These are phyloP conservation scores for Brasenia schreberi DNA, from an alignment of 164 flowering plant species.

Conservation along the genomic window DNA sequence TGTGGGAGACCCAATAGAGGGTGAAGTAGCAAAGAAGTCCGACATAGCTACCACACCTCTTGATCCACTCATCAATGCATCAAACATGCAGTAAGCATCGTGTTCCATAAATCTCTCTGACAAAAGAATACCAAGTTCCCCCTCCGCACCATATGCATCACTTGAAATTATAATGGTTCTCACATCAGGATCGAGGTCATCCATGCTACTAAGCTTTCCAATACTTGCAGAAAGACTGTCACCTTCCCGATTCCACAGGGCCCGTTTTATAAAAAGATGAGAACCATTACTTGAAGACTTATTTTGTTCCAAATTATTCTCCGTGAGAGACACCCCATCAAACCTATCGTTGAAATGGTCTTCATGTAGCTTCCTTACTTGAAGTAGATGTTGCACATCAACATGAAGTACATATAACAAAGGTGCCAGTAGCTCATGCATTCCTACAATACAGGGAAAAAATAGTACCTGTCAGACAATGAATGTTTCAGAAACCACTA, in stretches of 20 bases:
- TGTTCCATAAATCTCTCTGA: conserved; percentile 94
- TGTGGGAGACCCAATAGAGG: conserved; percentile 31
- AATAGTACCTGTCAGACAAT: no score
- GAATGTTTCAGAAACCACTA: no score
- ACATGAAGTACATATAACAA: conserved; percentile 80
- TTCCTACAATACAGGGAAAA: conserved; percentile 33
- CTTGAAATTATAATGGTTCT: conserved; percentile 51
- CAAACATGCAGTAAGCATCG: conserved; percentile 96
- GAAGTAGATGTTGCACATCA: conserved; percentile 56
- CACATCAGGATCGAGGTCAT: conserved; percentile 60
- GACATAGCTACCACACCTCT: conserved; percentile 74
- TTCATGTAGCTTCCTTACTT: conserved; percentile 59
- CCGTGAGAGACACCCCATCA: conserved; percentile 60
- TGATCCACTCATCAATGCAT: conserved; percentile 75
- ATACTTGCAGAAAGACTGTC: conserved; percentile 22
- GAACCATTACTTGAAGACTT: conserved; percentile 24
- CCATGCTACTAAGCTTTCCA: conserved; percentile 24
- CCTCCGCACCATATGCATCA: conserved; percentile 97
- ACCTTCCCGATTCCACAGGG: conserved; percentile 13
- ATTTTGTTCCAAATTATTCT: conserved; percentile 38
- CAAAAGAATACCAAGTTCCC: conserved; percentile 80
- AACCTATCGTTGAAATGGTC: conserved; percentile 80
- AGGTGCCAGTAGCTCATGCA: conserved; percentile 98
- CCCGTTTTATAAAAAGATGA: conserved; percentile 17
- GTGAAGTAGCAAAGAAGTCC: conserved; percentile 56